Conservation (phyloP, 306 rosid species). For the Prunus salicina region DNA sequence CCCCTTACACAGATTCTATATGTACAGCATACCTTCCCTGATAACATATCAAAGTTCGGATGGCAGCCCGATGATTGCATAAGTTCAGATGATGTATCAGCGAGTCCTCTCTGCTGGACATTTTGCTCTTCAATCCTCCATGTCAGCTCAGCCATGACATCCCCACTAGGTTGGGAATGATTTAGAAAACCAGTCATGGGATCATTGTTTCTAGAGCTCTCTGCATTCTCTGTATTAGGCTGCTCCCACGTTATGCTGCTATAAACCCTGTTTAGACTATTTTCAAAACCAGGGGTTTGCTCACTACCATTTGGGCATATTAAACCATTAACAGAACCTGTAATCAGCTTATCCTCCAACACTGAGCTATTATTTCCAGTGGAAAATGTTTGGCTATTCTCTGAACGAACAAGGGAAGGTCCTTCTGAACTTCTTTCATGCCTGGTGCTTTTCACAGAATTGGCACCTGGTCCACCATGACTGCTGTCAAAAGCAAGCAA, state of each 20-base stretch:
- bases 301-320: conserved; percentile 11
- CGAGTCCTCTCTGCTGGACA: conserved; percentile 18
- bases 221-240: conserved; percentile 6
- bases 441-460: conserved; percentile 16
- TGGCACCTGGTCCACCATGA: conserved; percentile 25
- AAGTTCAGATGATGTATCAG: conserved; percentile 21
- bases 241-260: conserved; percentile 11
- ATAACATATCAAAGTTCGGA: conserved; percentile 13
- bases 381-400: conserved; percentile 10
- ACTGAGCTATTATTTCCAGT: conserved; percentile 9
- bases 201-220: conserved; percentile 6
- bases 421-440: conserved; percentile 18
- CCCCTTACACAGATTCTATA: background rate
- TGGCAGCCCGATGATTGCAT: conserved; percentile 22
- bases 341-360: conserved; percentile 23
- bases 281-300: conserved; percentile 12
- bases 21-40: conserved; percentile 27
- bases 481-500: conserved; percentile 28
- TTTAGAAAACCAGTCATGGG: background rate
- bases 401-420: conserved; percentile 17
- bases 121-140: conserved; percentile 28
- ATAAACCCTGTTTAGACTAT: conserved; percentile 1
- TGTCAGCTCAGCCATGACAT: conserved; percentile 14
- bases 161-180: conserved; percentile 17
- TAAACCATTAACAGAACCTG: conserved; percentile 16